Base-by-base conservation (phyloP, 306 rosid species). In the Herpetospermum pedunculosum region DNA sequence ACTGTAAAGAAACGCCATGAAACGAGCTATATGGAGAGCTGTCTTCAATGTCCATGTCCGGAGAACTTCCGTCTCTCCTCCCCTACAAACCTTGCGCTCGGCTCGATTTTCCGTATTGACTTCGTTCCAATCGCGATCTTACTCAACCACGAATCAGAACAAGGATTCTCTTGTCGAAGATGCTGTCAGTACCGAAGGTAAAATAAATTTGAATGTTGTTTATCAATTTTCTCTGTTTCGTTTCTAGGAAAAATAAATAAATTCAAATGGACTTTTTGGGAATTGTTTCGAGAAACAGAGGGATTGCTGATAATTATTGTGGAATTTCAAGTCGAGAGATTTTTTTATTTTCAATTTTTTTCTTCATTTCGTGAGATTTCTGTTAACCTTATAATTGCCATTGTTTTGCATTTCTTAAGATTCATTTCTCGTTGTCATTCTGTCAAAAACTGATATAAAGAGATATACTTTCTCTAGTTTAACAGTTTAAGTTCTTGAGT, bases 81-180 rank as follows among this genome's bases (percentile, higher is more conserved):
- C 55, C 63, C 37, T 14, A 28, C 41, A 28, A 7, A 28, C 10
- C 40, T 76, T 63, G 9, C 29, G 19, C 59, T 77, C 77, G 19
- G 43, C 76, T 76, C 59, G 79, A 18, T 68, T 70, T 55, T 77
- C 79, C 4, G 53, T 70, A 29, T 75, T 75, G 47, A 38, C 58
- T 80, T 81, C 59, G 76, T 54, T 68, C 77, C 40, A 70, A 75
- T 77, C 68, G 57, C 53, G 88, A n/a, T 77, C 84, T 73, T 88
- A 76, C 89, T 52, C 43, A 43, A 15, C 76, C 1, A 11, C 44
- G 49, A 26, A 25, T 21, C 73, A 74, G 29, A 55, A 72, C 21
- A 63, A 63, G 8, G 60, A 75, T 70, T 72, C 76, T 34, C 38
- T 82, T 48, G 34, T 75, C 7, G 77, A 48, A 0, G 80, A 82